A percentile compares a stretch with the other conserved stretches of the same genome.
phyloP scores from a whole-genome alignment of 805 yeast species.

The Starmerella kuoi region DNA sequence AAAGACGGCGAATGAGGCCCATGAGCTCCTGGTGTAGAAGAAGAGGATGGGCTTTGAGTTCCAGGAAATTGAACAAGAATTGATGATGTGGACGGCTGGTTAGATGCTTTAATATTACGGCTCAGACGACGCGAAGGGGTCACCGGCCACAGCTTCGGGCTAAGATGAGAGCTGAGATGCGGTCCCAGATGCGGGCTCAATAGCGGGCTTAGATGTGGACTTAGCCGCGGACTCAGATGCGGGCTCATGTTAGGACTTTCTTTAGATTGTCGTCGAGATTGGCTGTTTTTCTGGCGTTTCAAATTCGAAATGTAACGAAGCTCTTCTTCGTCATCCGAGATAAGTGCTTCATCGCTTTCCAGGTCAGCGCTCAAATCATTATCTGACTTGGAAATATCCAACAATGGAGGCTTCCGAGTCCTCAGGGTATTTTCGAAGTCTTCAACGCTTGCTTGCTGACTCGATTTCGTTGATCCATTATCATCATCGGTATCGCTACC shows the following conservation, averaged over 20 bases:
- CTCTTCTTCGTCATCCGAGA: conserved; percentile 16
- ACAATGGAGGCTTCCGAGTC: background rate
- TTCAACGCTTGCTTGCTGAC: background rate
- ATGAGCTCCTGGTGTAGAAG: background rate
- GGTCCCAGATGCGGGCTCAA: conserved; percentile 9
- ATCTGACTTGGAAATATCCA: background rate
- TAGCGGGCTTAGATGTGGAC: conserved; percentile 15
- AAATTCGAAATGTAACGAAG: conserved; percentile 8
- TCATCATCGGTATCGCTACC: background rate
- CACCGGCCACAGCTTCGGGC: conserved; percentile 16
- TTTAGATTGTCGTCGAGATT: conserved; percentile 11
- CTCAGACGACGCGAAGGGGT: conserved; percentile 14
- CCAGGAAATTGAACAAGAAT: background rate
- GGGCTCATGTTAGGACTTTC: conserved; percentile 10
- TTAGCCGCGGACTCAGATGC: conserved; percentile 14
- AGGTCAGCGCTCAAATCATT: background rate
- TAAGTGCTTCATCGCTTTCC: conserved; percentile 5
- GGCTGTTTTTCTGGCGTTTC: conserved; percentile 11
- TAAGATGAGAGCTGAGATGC: conserved; percentile 13
- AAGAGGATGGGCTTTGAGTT: background rate
- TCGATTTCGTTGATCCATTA: background rate
- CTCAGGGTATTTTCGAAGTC: background rate
- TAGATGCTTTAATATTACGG: conserved; percentile 1
- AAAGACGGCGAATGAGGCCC: background rate
- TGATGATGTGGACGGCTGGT: background rate